Base-by-base conservation (phyloP, 2,329 filamentous ascomycete species). In the Ceratocystis colombiana region DNA sequence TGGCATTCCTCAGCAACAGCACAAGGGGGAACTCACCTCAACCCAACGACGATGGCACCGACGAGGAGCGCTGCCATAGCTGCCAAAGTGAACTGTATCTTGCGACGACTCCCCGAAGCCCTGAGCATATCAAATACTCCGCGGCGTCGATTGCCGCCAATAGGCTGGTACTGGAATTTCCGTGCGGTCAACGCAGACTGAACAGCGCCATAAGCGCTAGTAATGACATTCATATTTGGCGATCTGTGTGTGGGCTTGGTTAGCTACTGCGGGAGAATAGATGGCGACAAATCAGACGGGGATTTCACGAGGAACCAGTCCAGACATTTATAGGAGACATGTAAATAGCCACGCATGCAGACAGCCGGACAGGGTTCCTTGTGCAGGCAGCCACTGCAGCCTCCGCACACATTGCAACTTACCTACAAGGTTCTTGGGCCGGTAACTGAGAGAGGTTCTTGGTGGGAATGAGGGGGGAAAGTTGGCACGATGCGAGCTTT, bases 181-280 rank as follows among this genome's bases (percentile, higher is more conserved):
- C 50, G 63, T 28, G 48, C 63, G 15, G 48, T 65, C 8, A 64
- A 37, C 41, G 64, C 63, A 5, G 66, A 65, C 37, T 68, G 59
- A 7, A 53, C 61, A 22, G 45, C 44, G 33, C 22, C 41, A 20
- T n/a, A 57, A 57, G 59, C 63, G 45, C 55, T 62, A 12, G 10
- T 22, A 63, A 68, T 63, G 59, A 44, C 41, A 28, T 64, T 64
- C 66, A 68, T 68, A 37, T 55, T 68, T 33, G 44, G 53, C 25
- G 48, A 17, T 65, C 55, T 46, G 25, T 12, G 44, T 33, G 25
- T 7, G 44, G 48, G 17, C 44, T 63, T 17, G 15, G 41, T 63
- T 50, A 62, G 61, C n/a, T 4, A 41, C 30, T 3, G 30, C 22
- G 46, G 10, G 46, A 22, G 22, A 50, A 50, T 22, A 10, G 17